Base-by-base conservation (phyloP, 805 yeast species). In the Hanseniaspora osmophila region DNA sequence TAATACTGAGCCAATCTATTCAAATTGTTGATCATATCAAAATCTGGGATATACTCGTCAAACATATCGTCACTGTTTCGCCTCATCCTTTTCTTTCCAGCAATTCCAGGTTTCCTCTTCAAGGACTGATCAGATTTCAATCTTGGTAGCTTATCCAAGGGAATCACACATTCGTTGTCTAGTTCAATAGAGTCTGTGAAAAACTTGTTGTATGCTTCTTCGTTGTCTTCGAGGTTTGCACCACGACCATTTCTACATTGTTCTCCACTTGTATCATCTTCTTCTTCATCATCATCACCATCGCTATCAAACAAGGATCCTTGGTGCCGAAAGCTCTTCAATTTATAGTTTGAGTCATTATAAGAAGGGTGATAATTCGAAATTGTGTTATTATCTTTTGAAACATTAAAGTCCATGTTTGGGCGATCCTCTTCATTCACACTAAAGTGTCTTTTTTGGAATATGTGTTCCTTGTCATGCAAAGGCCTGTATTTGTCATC, bases 11-110 rank as follows among this genome's bases (percentile, higher is more conserved):
- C 66, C 83, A 83, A 78, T 45, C 66, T 64, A 43, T 64, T 59
- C 1, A 75, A 60, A 22, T 72, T 69, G 37, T 68, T 54, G n/a
- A 59, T 64, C 49, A 78, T 79, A 52, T 78, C 78, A 29, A 83
- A 65, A 42, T 80, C 84, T 0, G 90, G 90, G 13, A 84, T 71
- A 54, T 82, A 83, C 55, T 84, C 92, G 57, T 82, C 90, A 54
- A 78, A 81, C 51, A 81, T 64, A 0, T 85, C 87, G 15, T 33
- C 44, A 43, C 44, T 44, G 30, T 42, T 50, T 22, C 39, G 47
- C 44, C 48, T 48, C 30, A 18, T 45, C 47, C 44, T 42, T 37
- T 46, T 45, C 35, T 44, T 45, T 7, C 43, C 18, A 32, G 10
- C 35, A 32, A 11, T 9, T 32, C 27, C 27, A 7, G 4, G 4